A percentile compares a stretch with the other conserved stretches of the same genome.
phyloP scores from a whole-genome alignment of 75 land plant genomes.

The Larix kaempferi region DNA sequence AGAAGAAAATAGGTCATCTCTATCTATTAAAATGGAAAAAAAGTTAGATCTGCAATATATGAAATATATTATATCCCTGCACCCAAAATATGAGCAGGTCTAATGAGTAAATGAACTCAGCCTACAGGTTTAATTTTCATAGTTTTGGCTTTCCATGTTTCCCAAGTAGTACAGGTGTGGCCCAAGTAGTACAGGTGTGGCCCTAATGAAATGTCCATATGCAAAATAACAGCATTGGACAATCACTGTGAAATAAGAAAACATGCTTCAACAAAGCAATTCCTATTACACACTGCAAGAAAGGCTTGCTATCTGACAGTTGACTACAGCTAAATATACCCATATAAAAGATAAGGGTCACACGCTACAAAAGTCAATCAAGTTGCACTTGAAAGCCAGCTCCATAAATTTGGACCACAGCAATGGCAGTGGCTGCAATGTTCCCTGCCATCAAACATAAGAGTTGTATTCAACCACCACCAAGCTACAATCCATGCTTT shows the following conservation, averaged over 20 bases:
- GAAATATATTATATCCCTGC: not conserved
- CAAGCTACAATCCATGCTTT: slow-evolving; percentile 49
- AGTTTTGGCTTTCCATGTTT: not conserved
- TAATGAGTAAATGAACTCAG: not conserved
- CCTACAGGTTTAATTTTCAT: not conserved
- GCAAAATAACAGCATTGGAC: not conserved
- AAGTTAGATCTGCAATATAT: not conserved
- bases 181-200: not conserved
- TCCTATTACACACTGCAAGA: slow-evolving; percentile 2
- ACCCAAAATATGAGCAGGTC: not conserved
- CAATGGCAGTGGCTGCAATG: slow-evolving; percentile 26
- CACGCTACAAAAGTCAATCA: slow-evolving; percentile 26
- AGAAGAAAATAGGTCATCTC: not conserved
- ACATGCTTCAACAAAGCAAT: not conserved
- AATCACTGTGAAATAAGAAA: not conserved
- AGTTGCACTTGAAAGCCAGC: slow-evolving; percentile 39
- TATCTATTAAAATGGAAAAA: not conserved
- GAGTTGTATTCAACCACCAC: slow-evolving; percentile 29
- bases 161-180: not conserved
- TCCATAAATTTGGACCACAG: slow-evolving; percentile 35
- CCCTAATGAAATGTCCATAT: not conserved
- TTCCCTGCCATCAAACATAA: slow-evolving; percentile 24
- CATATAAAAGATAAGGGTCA: slow-evolving; percentile 31
- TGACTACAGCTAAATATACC: slow-evolving; percentile 6
- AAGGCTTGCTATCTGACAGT: not conserved